Base-by-base conservation (phyloP, 148 eudicot species). In the Rheum nobile region DNA sequence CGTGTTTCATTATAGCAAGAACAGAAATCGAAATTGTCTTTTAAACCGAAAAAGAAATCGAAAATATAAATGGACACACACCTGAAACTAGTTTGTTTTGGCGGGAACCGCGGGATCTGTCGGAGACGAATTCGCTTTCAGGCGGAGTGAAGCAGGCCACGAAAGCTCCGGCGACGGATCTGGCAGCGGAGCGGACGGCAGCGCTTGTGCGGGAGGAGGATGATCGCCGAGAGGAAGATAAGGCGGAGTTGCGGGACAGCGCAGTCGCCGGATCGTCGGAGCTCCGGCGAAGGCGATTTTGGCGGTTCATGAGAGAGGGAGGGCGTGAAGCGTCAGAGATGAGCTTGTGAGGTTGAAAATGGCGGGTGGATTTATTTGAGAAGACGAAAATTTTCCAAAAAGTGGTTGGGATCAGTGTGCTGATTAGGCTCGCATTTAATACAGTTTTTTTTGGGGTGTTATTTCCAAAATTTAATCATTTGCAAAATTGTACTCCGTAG, bases 131-230 rank as follows among this genome's bases (percentile, higher is more conserved):
- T 13, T 77, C 77, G 14, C 41, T 31, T 34, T 88, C 89, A 16
- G 94, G 92, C 8, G 98, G 96, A 61, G 92, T 89, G 57, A 89
- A 90, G 75, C 98, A 93, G 10, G 81, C 75, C 10, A 86, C 71
- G 44, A 93, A 81, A 57, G 77, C 88, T 37, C 86, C 90, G n/a
- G 90, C 85, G 12, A 93, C 77, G 10, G 83, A 78, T 72, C 73
- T 86, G 26, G 83, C 92, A 6, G 88, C 90, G 71, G 39, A 50
- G 42, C 76, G 86, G 76, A 86, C 84, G 1, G 76, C 32, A 81
- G 72, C 75, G 84, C 9, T 73, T 74, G 31, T 34, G 71, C 71
- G 38, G 67, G 69, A 26, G 35, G 69, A 26, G 24, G 69, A 11
- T 31, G 90, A 86, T 77, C 73, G 80, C 5, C 76, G 61, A 11